phyloP scores from a whole-genome alignment of 345 rosid species.

The Syzygium aromaticum region DNA sequence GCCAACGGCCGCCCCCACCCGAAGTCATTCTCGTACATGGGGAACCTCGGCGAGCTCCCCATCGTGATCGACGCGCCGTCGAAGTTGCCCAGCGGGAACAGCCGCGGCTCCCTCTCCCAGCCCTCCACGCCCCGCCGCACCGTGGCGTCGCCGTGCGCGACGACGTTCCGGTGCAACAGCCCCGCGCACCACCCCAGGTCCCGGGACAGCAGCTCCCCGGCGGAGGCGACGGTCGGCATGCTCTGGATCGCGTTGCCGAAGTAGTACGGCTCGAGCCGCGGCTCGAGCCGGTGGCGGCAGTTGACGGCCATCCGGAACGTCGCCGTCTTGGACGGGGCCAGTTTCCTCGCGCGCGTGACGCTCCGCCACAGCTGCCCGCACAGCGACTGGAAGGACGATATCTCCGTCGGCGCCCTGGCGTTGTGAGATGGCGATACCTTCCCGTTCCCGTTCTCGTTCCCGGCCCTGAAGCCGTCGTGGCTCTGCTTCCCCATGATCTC shows the following conservation, averaged over 20 bases:
- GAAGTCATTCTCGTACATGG: conserved; percentile 90
- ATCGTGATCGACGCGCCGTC: conserved; percentile 97
- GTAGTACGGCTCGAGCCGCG: conserved; percentile 57
- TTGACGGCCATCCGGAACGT: conserved; percentile 94
- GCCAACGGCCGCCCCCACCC: conserved; percentile 98
- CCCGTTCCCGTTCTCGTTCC: conserved; percentile 46
- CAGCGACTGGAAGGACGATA: conserved; percentile 90
- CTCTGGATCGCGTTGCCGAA: conserved; percentile 98
- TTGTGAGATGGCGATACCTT: conserved; percentile 4
- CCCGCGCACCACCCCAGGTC: conserved; percentile 64
- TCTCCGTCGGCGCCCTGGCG: conserved; percentile 33
- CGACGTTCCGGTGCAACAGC: conserved; percentile 66
- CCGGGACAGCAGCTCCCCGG: conserved; percentile 44
- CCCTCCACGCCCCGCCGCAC: conserved; percentile 57
- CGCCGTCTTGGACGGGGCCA: conserved; percentile 43
- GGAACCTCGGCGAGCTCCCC: conserved; percentile 98
- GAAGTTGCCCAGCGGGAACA: conserved; percentile 81
- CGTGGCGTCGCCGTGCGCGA: conserved; percentile 54
- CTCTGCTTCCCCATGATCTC: conserved; percentile 44
- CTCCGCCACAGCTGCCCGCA: conserved; percentile 81
- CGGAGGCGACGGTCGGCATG: conserved; percentile 54
- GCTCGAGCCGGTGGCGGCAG: conserved; percentile 84
- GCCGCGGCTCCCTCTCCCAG: conserved; percentile 77
- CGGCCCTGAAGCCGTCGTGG: conserved; percentile 42
- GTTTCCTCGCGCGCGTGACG: conserved; percentile 78